phyloP scores from a whole-genome alignment of 23 red algal genomes.

The Gracilaria gracilis region DNA sequence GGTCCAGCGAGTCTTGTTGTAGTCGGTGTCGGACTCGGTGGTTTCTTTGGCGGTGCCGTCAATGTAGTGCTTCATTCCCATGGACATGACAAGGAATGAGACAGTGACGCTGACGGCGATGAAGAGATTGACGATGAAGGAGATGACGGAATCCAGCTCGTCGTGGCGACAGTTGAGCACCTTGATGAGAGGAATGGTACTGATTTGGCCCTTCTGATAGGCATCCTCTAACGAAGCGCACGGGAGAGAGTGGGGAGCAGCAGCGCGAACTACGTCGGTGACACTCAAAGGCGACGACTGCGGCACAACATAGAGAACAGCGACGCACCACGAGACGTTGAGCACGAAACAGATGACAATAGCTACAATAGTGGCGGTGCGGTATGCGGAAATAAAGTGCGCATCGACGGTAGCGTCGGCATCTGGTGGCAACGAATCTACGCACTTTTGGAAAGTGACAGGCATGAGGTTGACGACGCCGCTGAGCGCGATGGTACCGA shows the following conservation, averaged over 20 bases:
- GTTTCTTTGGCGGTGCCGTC: conserved; percentile 55
- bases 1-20: conserved; percentile 4
- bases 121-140: conserved; percentile 83
- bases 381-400: conserved; percentile 61
- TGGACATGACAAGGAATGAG: conserved; percentile 83
- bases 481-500: conserved; percentile 91
- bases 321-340: conserved; percentile 79
- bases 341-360: conserved; percentile 81
- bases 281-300: conserved; percentile 40
- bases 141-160: conserved; percentile 44
- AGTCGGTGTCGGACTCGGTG: neutral
- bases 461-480: conserved; percentile 92
- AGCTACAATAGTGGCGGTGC: conserved; percentile 67
- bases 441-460: conserved; percentile 72
- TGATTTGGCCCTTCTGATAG: conserved; percentile 79
- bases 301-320: conserved; percentile 80
- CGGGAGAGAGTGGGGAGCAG: neutral
- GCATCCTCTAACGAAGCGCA: conserved; percentile 58
- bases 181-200: conserved; percentile 82
- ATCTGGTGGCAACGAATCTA: conserved; percentile 16
- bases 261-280: neutral
- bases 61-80: conserved; percentile 78
- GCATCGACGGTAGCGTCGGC: conserved; percentile 27
- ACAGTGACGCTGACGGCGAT: conserved; percentile 86
- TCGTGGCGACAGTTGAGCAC: conserved; percentile 43